These are phyloP conservation scores for Vitis amurensis DNA, from an alignment of 164 flowering plant species.

Conservation along the genomic window DNA sequence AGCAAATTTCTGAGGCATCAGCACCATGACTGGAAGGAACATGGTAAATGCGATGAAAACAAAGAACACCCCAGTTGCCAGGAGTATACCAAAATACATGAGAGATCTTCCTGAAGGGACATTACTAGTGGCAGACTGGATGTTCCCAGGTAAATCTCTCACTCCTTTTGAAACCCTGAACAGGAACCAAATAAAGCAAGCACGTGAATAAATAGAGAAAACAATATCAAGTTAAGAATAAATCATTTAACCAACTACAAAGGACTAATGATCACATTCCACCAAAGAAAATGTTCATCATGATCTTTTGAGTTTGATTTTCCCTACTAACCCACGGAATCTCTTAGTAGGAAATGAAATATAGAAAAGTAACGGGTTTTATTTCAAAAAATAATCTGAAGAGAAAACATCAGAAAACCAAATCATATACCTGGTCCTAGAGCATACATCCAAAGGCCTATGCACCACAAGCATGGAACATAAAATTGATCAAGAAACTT, in stretches of 20 bases:
- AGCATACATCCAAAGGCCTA: too few relatives aligned
- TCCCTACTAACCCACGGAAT: too few relatives aligned
- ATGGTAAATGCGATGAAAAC: conserved; percentile 90
- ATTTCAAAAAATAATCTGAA: too few relatives aligned
- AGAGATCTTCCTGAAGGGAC: conserved; percentile 90
- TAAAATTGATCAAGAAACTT: too few relatives aligned
- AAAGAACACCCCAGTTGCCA: conserved; percentile 87
- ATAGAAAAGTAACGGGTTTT: too few relatives aligned
- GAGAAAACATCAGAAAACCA: too few relatives aligned
- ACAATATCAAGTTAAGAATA: neutral
- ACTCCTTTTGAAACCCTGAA: conserved; percentile 93
- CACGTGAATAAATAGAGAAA: neutral
- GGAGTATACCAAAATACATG: conserved; percentile 84
- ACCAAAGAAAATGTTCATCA: too few relatives aligned
- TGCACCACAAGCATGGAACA: too few relatives aligned
- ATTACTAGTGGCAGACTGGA: conserved; percentile 82
- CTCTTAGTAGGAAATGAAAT: too few relatives aligned
- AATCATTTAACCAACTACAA: neutral
- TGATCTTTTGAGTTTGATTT: too few relatives aligned
- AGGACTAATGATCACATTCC: neutral
- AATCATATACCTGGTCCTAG: too few relatives aligned
- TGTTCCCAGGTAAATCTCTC: conserved; percentile 77
- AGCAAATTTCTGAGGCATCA: conserved; percentile 97
- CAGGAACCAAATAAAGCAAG: conserved; percentile 2
- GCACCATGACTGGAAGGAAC: conserved; percentile 95